A percentile compares a stretch with the other conserved stretches of the same genome.
These are phyloP conservation scores for Echinosophora koreensis DNA, from an alignment of 306 rosid genomes.

Conservation along the genomic window DNA sequence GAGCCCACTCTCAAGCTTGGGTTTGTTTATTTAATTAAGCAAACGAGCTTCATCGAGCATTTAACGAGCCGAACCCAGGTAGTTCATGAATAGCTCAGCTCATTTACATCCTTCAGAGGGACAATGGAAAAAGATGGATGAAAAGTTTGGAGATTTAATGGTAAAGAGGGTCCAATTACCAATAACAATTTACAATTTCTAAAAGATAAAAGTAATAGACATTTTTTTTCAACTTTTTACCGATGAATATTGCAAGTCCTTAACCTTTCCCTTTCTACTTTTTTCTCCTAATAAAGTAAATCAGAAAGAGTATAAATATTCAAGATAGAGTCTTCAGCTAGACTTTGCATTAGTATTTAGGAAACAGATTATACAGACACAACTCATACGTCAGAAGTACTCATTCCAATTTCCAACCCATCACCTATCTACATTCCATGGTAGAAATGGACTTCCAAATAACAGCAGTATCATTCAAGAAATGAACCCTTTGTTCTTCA, in stretches of 20 bases:
- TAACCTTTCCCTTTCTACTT: not conserved
- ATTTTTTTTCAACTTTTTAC: too few relatives aligned
- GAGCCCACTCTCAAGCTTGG: too few relatives aligned
- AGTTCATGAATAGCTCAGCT: too few relatives aligned
- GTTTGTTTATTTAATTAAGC: too few relatives aligned
- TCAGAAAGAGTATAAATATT: not conserved
- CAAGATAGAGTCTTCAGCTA: not conserved
- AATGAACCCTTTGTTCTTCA: conserved; percentile 76
- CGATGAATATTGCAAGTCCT: not conserved
- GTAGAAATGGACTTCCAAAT: not conserved
- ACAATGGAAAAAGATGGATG: too few relatives aligned
- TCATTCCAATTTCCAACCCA: conserved; percentile 19
- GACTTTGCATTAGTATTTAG: conserved; percentile 8
- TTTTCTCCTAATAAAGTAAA: not conserved
- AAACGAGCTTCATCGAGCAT: too few relatives aligned
- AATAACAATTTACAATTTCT: too few relatives aligned
- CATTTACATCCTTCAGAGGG: too few relatives aligned
- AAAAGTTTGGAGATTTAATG: too few relatives aligned
- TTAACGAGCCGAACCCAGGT: too few relatives aligned
- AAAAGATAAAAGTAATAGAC: too few relatives aligned
- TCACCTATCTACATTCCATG: not conserved
- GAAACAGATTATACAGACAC: conserved; percentile 33
- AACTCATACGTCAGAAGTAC: not conserved
- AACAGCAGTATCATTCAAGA: conserved; percentile 51
- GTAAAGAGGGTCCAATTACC: too few relatives aligned